Evolutionary conservation across 148 eudicot genomes (phyloP).

Genomic region (Persicaria tinctoria): DNA sequence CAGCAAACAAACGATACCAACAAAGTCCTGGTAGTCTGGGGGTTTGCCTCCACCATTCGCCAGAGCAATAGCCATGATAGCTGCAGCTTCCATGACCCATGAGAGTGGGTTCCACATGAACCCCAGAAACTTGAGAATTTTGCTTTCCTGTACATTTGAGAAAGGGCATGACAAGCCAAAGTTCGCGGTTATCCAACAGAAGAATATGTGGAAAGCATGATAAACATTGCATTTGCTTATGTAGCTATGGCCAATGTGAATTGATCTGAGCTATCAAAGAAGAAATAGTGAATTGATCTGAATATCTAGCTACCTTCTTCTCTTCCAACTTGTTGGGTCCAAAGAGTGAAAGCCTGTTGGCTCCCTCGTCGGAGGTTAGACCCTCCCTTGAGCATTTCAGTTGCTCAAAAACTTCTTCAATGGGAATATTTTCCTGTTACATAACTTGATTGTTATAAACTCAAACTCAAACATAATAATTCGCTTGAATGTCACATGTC

Average conservation of each 20-base stretch:
- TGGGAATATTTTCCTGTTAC: conserved; percentile 16
- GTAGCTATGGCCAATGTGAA: too few species aligned
- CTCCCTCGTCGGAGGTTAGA: conserved; percentile 14
- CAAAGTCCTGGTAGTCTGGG: conserved; percentile 40
- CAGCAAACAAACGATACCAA: conserved; percentile 45
- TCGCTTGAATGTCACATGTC: neutral
- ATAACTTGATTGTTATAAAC: neutral
- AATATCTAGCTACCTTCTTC: conserved; percentile 6
- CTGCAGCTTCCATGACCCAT: conserved; percentile 28
- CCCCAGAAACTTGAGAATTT: conserved; percentile 33
- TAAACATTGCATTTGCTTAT: neutral
- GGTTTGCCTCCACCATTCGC: conserved; percentile 44
- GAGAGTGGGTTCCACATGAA: conserved; percentile 41
- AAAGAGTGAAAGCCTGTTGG: conserved; percentile 12
- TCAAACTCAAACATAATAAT: neutral
- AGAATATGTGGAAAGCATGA: neutral
- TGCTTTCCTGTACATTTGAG: conserved; percentile 20
- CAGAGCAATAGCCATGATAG: conserved; percentile 45
- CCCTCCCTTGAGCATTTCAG: conserved; percentile 18
- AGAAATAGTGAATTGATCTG: neutral
- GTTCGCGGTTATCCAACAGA: neutral
- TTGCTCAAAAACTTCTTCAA: conserved; percentile 19
- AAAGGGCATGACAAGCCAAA: neutral
- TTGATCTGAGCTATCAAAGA: neutral
- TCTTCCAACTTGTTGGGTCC: conserved; percentile 20